Base-by-base conservation (phyloP, 2,329 filamentous ascomycete genomes). In the Sodiomyces alkalinus region DNA sequence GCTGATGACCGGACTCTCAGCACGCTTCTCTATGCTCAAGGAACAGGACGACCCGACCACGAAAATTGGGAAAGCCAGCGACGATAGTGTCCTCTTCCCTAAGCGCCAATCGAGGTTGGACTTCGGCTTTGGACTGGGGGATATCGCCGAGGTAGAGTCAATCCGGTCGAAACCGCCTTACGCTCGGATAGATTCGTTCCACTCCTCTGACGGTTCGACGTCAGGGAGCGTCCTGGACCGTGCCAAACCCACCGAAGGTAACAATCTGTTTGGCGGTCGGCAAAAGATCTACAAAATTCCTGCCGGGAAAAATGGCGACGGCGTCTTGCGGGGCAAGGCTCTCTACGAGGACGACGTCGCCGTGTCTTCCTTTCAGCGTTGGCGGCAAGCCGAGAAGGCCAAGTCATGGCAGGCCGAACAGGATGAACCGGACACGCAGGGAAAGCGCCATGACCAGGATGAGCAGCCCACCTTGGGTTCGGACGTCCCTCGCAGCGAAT, bases 1-100 rank as follows among this genome's bases (percentile, higher is more conserved):
- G 33, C 63, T 98, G 36, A 92, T 98, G 87, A 86, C 83, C 1
- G 87, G 86, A 22, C 65, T 98, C 4, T 96, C 87, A 0, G 83
- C 86, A 9, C 75, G 90, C 6, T 98, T 98, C 51, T 96, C 87
- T 41, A 96, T 96, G 87, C 60, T 96, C 18, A 67, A 83, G 43
- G 87, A 94, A 52, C 87, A 94, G 49, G 86, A 94, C 48, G 85
- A 94, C 44, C 87, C 87, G 1, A 77, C 62, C 36, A 87, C 83
- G 2, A 80, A 85, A 49, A 67, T 94, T 18, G 87, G 87, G 33
- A 94, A 96, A 52, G 87, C 87, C 11, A 90, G 80, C 51, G 87
- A 96, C 47, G 87, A 94, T 52, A 94, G 86, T 40, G 86, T 96
- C 3, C 56, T 96, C 13, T 80, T 74, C 37, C 80, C 80, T 4